Base-by-base conservation (phyloP, 257 asterid genomes). In the Petrea volubilis region DNA sequence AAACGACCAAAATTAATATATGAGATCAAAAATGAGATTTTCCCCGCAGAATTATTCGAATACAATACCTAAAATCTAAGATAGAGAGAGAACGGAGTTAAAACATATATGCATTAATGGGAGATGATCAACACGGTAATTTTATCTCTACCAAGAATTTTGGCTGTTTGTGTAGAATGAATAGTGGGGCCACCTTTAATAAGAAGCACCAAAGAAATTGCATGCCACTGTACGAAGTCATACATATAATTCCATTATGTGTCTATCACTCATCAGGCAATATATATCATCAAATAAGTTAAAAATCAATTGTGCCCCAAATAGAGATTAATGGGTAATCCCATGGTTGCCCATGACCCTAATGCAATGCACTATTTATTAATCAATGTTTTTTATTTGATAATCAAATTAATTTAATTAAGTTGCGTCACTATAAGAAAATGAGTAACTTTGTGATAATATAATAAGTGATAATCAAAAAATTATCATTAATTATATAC, bases 91-190 rank as follows among this genome's bases (percentile, higher is more conserved):
- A 11, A n/a, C 23, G 56, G 57, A 64, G 18, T 4, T 36, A 1
- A 24, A 36, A 44, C 17, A 36, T 21, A 25, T 25, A 8, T n/a
- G 33, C 28, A 47, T 66, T 66, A 28, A 66, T 31, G 44, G 60
- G 1, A n/a, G 25, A 64, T 49, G 60, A 28, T 65, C 20, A 49
- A n/a, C 34, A 47, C 18, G 71, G 71, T n/a, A n/a, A n/a, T 28
- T 66, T 47, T 17, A 44, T 64, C 8, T 66, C 44, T 17, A 66
- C 71, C 60, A n/a, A 47, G 4, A n/a, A 11, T 28, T 66, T 47
- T 66, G 71, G 60, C 71, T 28, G 60, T 29, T 47, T 66, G 47
- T 66, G 60, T 29, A 29, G 70, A 44, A 64, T 10, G 46, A 64
- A 64, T 40, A 64, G 70, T 64, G 41, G 0, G 25, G 41, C 36